Evolutionary conservation across 2,329 filamentous ascomycete species (phyloP).

Genomic region (Helminthosporium solani): DNA sequence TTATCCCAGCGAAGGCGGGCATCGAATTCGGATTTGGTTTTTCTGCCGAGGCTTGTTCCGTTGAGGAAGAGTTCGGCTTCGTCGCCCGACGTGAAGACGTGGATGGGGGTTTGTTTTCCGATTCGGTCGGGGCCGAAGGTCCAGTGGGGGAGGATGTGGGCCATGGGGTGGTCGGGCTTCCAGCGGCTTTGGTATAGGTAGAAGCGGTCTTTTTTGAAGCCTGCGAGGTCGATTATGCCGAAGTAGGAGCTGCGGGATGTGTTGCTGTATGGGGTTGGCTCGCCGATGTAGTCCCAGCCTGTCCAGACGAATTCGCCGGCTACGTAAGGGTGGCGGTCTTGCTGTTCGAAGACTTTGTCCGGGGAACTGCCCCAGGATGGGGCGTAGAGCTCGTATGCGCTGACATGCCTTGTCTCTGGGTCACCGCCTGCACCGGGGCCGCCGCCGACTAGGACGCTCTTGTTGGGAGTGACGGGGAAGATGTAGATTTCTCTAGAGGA

Average conservation of each 20-base stretch:
- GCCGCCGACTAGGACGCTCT: conserved; percentile 41
- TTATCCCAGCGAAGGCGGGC: conserved; percentile 58
- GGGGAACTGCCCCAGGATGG: conserved; percentile 51
- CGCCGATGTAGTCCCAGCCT: conserved; percentile 54
- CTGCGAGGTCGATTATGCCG: conserved; percentile 59
- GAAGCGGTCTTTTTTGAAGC: conserved; percentile 59
- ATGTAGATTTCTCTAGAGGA: conserved; percentile 55
- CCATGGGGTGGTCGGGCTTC: conserved; percentile 50
- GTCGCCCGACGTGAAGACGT: conserved; percentile 55
- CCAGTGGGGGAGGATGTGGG: conserved; percentile 60
- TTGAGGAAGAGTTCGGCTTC: conserved; percentile 59
- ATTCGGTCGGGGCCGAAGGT: conserved; percentile 51
- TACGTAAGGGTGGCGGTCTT: conserved; percentile 53
- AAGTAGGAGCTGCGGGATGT: conserved; percentile 55
- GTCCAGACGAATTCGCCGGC: conserved; percentile 59
- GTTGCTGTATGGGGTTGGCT: conserved; percentile 52
- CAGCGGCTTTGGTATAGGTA: conserved; percentile 58
- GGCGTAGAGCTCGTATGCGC: conserved; percentile 56
- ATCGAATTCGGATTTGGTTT: conserved; percentile 36
- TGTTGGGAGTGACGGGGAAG: conserved; percentile 51
- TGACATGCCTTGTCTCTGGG: conserved; percentile 42
- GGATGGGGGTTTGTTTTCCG: conserved; percentile 54
- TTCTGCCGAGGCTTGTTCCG: conserved; percentile 48
- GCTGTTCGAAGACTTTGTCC: conserved; percentile 55
- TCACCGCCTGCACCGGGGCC: conserved; percentile 40